Evolutionary conservation across 2,329 filamentous ascomycete genomes (phyloP), one percentile per base, ranked within the genome.

Genomic region (Didymella exigua): DNA sequence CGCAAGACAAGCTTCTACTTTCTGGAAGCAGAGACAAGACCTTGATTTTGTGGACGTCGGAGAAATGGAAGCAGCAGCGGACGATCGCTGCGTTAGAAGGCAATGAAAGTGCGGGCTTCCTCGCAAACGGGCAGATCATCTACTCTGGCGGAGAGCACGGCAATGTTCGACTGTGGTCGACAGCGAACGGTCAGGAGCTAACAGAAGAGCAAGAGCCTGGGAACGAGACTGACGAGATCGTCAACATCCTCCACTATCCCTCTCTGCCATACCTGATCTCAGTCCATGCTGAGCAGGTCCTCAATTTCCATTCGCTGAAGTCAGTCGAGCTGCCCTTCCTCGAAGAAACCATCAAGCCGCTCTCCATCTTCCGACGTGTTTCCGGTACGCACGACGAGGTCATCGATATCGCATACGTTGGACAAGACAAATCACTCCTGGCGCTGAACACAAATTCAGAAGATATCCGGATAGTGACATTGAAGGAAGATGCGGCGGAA

Each of bases 351-450:
- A 70, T 89, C 77, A 74, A 78, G n/a, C 77, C 84, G n/a, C 74
- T 89, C 21, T 79, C 83, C 9, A 68, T 87, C 0, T 82, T 90
- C 38, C 86, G 90, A 63, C 86, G 91, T 38, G 96, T 99, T 63
- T 96, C 93, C 4, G 96, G 95, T 48, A 97, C 95, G 6, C 92
- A 98, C 74, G 96, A 99, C 72, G 95, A 99, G 74, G 92, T 99
- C 47, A 97, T 99, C 63, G 96, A 99, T 71, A 79, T 99, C 29
- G 90, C 89, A 26, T 97, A 95, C 68, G 81, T 98, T 49, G 86
- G 95, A 1, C 85, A 87, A 0, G 88, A 96, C 66, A 86, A 85
- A 53, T 93, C 91, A 2, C 78, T 96, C 46, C 82, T 99, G 58
- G 96, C 95, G 5, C 79, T 99, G 23, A 95, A 93, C 6, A 98